Base-by-base conservation (phyloP, 116 monocot genomes). In the Trichopus zeylanicus region DNA sequence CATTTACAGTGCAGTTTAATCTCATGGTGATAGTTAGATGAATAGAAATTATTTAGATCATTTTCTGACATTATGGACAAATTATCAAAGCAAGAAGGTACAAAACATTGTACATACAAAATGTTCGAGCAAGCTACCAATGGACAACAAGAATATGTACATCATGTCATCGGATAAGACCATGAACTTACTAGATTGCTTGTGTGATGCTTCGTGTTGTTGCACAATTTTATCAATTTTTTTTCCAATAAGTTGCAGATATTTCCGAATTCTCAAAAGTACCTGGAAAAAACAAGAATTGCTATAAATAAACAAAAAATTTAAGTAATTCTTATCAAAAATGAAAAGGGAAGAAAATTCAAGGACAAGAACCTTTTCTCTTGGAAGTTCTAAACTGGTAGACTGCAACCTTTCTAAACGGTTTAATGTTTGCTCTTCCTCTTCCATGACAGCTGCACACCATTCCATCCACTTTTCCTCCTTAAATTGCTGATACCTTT, bases 391-490 rank as follows among this genome's bases (percentile, higher is more conserved):
- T 71, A 87, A 69, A 69, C 95, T 97, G 8, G 95, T 97, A 70
- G 79, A 87, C 51, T 97, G 95, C 68, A 97, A 60, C 58, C 81
- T 90, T 53, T 91, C 79, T 11, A 97, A 65, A 13, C 95, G 83
- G 53, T 79, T 97, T 46, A 97, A 55, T 32, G 90, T 97, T 53
- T 79, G 79, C 48, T 77, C 67, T 52, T 97, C 84, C 30, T 81
- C 84, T 54, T 81, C 87, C 95, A 97, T 84, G 35, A 90, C 91
- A 64, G 84, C 87, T 46, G 81, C 71, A 68, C 95, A 97, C 95
- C 95, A 97, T 69, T 87, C 95, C 87, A 81, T 84, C 95, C 95
- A 97, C 57, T 87, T 97, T 58, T 90, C 87, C 66, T 97, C 95
- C 67, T 97, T 97, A 42, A 79, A 76, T 59, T 81, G 81, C 52